Evolutionary conservation across 2,329 filamentous ascomycete genomes (phyloP).

Genomic region (Penicillium sp.): DNA sequence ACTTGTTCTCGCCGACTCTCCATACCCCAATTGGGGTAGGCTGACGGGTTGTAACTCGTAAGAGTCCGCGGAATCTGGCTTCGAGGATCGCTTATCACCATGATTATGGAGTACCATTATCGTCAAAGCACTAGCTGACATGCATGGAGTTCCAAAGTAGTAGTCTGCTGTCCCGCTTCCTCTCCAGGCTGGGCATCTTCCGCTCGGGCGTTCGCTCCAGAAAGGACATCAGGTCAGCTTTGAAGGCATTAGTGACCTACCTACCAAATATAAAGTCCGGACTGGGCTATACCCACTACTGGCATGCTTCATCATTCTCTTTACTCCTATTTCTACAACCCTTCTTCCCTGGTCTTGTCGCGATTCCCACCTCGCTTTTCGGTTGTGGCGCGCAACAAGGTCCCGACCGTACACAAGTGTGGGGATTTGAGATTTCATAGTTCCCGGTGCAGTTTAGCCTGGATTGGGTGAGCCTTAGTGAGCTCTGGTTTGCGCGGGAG

Average conservation of each 20-base stretch:
- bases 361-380: background rate
- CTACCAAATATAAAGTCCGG: background rate
- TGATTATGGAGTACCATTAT: background rate
- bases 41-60: background rate
- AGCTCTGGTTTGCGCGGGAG: background rate
- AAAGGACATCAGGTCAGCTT: background rate
- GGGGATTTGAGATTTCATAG: background rate
- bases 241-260: too few species aligned
- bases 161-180: background rate
- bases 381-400: slow-evolving; percentile 16
- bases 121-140: background rate
- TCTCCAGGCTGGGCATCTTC: background rate
- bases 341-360: background rate
- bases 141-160: background rate
- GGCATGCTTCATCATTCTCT: background rate
- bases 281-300: background rate
- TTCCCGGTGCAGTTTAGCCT: background rate
- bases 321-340: background rate
- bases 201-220: slow-evolving; percentile 5
- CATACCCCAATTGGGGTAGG: background rate
- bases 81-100: background rate
- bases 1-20: too few species aligned
- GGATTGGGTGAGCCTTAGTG: background rate
- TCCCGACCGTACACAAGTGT: slow-evolving; percentile 1
- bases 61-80: background rate